Conservation (phyloP, 2,329 filamentous ascomycete species). For the Zasmidium cellare region DNA sequence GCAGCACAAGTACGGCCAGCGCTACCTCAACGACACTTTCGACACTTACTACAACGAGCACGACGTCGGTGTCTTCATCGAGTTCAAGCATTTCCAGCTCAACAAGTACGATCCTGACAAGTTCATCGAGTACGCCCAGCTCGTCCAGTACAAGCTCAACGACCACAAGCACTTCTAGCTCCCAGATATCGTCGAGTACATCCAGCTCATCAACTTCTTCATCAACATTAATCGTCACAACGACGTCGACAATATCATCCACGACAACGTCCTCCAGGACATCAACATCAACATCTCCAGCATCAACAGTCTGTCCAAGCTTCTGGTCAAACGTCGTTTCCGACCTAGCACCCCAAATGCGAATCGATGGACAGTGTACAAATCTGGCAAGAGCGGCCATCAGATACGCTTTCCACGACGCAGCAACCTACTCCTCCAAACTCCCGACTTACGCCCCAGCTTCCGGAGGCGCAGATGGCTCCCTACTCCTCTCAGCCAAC, state of each 20-base stretch:
- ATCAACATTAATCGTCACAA: neutral
- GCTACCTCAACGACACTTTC: neutral
- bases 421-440: constrained; percentile 24
- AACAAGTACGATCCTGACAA: constrained; percentile 3
- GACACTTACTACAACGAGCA: neutral
- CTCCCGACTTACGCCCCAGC: constrained; percentile 27
- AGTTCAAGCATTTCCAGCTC: neutral
- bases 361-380: constrained; percentile 33
- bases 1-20: neutral
- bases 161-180: neutral
- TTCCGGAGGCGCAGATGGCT: constrained; percentile 43
- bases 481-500: constrained; percentile 38
- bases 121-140: neutral
- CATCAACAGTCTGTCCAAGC: constrained; percentile 26
- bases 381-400: constrained; percentile 36
- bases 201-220: neutral
- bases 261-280: constrained; percentile 10
- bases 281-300: constrained; percentile 7
- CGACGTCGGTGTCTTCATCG: neutral
- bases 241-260: constrained; percentile 3
- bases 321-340: constrained; percentile 33
- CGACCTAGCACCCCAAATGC: constrained; percentile 27
- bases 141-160: neutral
- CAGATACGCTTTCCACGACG: constrained; percentile 37
- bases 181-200: neutral